Evolutionary conservation across 1,139 yeast genomes (phyloP), one percentile per base, ranked within the genome.

Genomic region (Geotrichum macrosporum): DNA sequence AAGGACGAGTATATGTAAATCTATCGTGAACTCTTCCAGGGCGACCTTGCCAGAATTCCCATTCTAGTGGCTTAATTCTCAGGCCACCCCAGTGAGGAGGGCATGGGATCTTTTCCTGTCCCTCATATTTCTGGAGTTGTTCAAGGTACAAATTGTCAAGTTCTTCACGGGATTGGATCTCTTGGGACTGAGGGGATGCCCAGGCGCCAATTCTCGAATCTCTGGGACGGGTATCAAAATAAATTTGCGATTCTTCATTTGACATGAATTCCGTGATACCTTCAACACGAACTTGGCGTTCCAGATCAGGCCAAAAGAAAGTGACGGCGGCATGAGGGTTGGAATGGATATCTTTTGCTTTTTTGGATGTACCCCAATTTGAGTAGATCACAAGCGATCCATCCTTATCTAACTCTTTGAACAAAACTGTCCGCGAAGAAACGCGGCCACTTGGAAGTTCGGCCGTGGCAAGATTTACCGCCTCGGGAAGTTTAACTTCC

Each of bases 1-100:
- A 57, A 9, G 76, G 78, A 61, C 94, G 74, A 54, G 76, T 75
- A 66, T 75, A 92, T n/a, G 80, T 77, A 49, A 88, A 72, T 59
- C 98, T 76, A 66, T 92, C 99, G 65, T 92, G 98, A 50, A 89
- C 73, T 64, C 99, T 77, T 60, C 86, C 84, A 51, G 78, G 75
- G 53, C 98, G 78, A 15, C 98, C 98, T 68, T 92, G 97, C 96
- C 97, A 92, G 62, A 92, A 92, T 68, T 92, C 98, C 57, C 92
- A 77, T 61, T 87, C 95, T 47, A 85, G 69, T 1, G 99, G 98
- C 38, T 83, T 80, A 26, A 92, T 75, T 59, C 95, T 74, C 46
- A 92, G 66, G 1, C 98, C 98, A 43, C 98, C 98, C 98, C 98
- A 92, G 63, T 73, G 80, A 27, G 85, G 88, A 16, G 98, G 98